These are phyloP conservation scores for Rhizopogon parksii DNA, from an alignment of 1,284 basidiomycete species.

Conservation along the genomic window DNA sequence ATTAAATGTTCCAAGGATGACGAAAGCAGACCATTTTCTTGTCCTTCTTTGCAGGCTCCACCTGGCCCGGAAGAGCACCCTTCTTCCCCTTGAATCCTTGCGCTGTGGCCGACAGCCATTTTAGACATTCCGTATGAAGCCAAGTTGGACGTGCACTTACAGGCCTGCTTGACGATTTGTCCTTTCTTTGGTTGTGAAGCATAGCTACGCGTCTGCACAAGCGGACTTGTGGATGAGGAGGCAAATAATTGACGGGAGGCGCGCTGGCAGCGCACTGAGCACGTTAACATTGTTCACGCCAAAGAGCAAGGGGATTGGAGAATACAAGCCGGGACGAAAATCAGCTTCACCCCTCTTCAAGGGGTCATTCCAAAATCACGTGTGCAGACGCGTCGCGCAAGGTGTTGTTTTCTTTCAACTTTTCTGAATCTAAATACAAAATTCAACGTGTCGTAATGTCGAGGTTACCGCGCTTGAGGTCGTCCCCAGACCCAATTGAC, in stretches of 20 bases:
- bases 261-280: neutral
- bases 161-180: neutral
- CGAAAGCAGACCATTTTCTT: neutral
- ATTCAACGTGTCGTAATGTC: constrained; percentile 18
- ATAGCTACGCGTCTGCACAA: constrained; percentile 5
- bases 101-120: neutral
- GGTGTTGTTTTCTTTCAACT: constrained; percentile 3
- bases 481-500: constrained; percentile 12
- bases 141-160: neutral
- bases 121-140: neutral
- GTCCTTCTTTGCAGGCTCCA: constrained; percentile 3
- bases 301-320: too few species aligned
- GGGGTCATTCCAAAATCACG: constrained; percentile 13
- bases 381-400: constrained; percentile 23
- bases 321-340: neutral
- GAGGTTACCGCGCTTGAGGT: constrained; percentile 26
- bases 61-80: neutral
- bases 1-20: neutral
- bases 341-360: neutral
- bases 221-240: neutral
- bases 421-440: neutral
- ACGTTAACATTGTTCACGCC: neutral
- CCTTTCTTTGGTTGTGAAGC: constrained; percentile 4
- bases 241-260: neutral
- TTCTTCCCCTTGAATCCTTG: constrained; percentile 8